These are phyloP conservation scores for Acer yangbiense DNA, from an alignment of 345 rosid species.

Conservation along the genomic window DNA sequence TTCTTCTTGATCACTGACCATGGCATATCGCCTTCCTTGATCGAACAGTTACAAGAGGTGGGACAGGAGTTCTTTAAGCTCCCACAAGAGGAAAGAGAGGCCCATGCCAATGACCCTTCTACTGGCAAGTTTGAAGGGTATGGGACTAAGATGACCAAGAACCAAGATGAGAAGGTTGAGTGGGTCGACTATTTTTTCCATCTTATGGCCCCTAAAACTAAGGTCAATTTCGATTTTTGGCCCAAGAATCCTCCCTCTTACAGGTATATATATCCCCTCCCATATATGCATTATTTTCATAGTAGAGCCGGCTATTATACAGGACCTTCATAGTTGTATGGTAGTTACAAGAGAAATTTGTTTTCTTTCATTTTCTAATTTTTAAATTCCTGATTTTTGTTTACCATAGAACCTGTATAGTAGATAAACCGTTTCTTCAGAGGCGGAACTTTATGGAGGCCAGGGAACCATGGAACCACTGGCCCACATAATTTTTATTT, in stretches of 20 bases:
- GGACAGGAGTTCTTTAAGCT: conserved; percentile 49
- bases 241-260: conserved; percentile 42
- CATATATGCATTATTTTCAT: not conserved
- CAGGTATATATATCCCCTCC: conserved; percentile 23
- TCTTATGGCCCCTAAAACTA: conserved; percentile 34
- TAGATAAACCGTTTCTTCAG: no score
- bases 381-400: no score
- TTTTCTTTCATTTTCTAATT: no score
- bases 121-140: conserved; percentile 49
- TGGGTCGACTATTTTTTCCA: conserved; percentile 60
- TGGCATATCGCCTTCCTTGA: conserved; percentile 35
- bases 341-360: no score
- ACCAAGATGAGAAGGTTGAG: conserved; percentile 41
- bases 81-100: conserved; percentile 50
- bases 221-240: conserved; percentile 40
- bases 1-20: conserved; percentile 41
- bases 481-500: no score
- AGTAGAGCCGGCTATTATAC: no score
- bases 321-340: no score
- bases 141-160: conserved; percentile 56
- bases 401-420: no score
- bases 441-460: no score
- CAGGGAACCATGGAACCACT: no score
- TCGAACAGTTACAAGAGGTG: conserved; percentile 38
- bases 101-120: conserved; percentile 39